These are phyloP conservation scores for Aaosphaeria arxii DNA, from an alignment of 2,329 filamentous ascomycete genomes.

Conservation along the genomic window DNA sequence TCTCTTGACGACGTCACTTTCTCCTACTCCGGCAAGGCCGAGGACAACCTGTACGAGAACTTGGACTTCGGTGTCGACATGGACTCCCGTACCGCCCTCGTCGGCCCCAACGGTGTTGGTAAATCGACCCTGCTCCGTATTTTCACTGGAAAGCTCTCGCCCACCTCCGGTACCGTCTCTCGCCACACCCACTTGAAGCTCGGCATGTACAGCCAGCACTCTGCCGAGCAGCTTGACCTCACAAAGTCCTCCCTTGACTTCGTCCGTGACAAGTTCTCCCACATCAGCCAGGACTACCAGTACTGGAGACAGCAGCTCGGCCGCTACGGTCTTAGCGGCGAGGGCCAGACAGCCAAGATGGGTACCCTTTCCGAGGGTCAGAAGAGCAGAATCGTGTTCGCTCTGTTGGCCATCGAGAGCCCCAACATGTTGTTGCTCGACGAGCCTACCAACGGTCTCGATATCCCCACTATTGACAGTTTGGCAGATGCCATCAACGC, in stretches of 20 bases:
- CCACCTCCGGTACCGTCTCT: constrained; percentile 76
- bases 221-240: constrained; percentile 94
- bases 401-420: constrained; percentile 86
- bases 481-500: constrained; percentile 97
- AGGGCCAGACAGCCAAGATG: constrained; percentile 95
- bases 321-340: constrained; percentile 87
- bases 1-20: constrained; percentile 98
- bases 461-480: constrained; percentile 98
- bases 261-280: constrained; percentile 88
- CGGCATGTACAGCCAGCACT: constrained; percentile 97
- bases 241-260: constrained; percentile 98
- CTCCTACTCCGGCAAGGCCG: constrained; percentile 86
- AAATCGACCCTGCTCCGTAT: constrained; percentile 95
- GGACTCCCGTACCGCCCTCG: constrained; percentile 95
- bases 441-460: constrained; percentile 98
- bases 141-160: constrained; percentile 92
- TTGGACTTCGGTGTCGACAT: constrained; percentile 99
- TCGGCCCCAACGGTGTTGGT: constrained; percentile 98
- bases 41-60: constrained; percentile 94
- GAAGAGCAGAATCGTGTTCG: constrained; percentile 97
- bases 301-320: constrained; percentile 99
- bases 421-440: constrained; percentile 98
- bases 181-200: constrained; percentile 98
- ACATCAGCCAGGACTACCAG: constrained; percentile 94
- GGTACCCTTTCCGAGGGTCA: constrained; percentile 97